Evolutionary conservation across 1,284 basidiomycete species (phyloP), one percentile per base, ranked within the genome.

Genomic region (Microbotryum lychnidis-dioicae): DNA sequence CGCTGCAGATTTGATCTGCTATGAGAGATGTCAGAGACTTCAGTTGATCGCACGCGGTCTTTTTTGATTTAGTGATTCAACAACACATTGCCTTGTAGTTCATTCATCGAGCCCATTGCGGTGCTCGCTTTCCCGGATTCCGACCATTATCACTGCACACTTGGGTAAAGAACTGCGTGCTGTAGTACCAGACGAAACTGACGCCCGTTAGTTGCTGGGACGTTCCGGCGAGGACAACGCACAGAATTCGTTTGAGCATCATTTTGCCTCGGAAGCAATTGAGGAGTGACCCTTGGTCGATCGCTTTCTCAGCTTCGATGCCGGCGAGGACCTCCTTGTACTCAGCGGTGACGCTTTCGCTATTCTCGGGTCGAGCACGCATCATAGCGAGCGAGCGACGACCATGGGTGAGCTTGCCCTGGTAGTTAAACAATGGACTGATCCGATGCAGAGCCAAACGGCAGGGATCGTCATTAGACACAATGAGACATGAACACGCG

Each of bases 151-250:
- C 29, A 8, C 29, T 27, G 31, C 37, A 25, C 14, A 21, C 47
- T 18, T 48, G 45, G 27, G 16, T 29, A 37, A 49, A 27, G 16
- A 20, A 48, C 4, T 7, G 27, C 7, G 37, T 54, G 5, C 37
- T 54, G 16, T 44, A 47, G 44, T 46, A 55, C 23, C 27, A 52
- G 29, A 52, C 33, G 27, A 52, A 61, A 46, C 63, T 66, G 55
- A 66, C 59, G 59, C 66, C 66, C 37, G 66, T 68, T 53, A 57
- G 37, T 50, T 65, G 66, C 37, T 68, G 66, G 58, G 65, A 61
- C 60, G 60, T 60, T 46, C 63, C 63, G 3, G 65, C 46, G n/a
- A 59, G 63, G 20, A 59, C 64, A 2, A 62, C 65, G 49, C 61
- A 52, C n/a, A 66, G 57, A 1, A 58, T 61, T 20, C 25, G 27